phyloP scores from a whole-genome alignment of 345 rosid genomes.

The Tarenaya hassleriana region DNA sequence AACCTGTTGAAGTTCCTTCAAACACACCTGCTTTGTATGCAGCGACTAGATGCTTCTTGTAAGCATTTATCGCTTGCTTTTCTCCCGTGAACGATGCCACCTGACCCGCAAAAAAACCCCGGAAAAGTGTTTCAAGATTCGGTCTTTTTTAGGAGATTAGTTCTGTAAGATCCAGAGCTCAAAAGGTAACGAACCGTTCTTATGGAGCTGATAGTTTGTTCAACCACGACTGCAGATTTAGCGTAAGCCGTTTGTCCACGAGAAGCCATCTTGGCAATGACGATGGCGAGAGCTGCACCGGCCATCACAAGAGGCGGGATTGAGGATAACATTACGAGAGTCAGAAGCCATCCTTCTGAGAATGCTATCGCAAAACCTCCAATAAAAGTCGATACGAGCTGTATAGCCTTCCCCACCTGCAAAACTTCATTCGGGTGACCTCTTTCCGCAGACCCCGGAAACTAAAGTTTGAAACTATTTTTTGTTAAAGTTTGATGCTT shows the following conservation, averaged over 20 bases:
- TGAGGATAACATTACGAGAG: conserved; percentile 48
- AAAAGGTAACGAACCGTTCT: too few species aligned
- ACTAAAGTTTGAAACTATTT: neutral
- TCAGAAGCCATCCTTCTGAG: conserved; percentile 61
- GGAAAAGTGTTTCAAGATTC: too few species aligned
- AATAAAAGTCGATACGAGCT: conserved; percentile 43
- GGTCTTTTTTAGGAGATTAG: too few species aligned
- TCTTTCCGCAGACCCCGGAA: neutral
- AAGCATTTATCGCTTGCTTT: conserved; percentile 41
- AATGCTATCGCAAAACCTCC: conserved; percentile 72
- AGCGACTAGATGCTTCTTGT: conserved; percentile 41
- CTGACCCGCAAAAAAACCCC: conserved; percentile 23
- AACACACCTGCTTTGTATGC: conserved; percentile 46
- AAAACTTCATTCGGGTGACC: neutral
- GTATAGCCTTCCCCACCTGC: conserved; percentile 66
- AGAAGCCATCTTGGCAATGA: conserved; percentile 42
- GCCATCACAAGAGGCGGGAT: conserved; percentile 53
- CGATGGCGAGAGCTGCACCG: conserved; percentile 40
- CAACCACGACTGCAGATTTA: conserved; percentile 45
- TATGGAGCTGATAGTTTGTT: conserved; percentile 65
- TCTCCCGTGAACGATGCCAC: conserved; percentile 70
- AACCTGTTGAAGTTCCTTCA: conserved; percentile 55
- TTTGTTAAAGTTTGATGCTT: neutral
- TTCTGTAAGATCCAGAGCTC: too few species aligned
- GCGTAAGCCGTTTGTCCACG: conserved; percentile 52